A percentile compares a stretch with the other conserved stretches of the same genome.
These are phyloP conservation scores for Neurospora sp. DNA, from an alignment of 495 filamentous ascomycete genomes.

Conservation along the genomic window DNA sequence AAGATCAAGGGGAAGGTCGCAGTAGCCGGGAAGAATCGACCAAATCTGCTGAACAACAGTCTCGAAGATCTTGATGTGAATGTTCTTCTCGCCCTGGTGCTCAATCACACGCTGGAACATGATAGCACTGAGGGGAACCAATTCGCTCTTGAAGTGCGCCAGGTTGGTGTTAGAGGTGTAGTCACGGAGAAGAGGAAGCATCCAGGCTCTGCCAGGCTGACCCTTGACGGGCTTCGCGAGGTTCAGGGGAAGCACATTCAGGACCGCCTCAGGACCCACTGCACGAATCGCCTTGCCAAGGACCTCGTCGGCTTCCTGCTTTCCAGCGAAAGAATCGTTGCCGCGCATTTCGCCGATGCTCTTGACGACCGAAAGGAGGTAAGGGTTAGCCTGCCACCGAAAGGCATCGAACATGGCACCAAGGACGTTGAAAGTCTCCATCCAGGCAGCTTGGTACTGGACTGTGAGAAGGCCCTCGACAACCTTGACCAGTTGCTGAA, in stretches of 20 bases:
- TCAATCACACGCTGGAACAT: conserved; percentile 86
- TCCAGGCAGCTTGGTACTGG: conserved; percentile 90
- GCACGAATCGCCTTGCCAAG: conserved; percentile 75
- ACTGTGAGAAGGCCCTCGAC: conserved; percentile 67
- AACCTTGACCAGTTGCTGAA: conserved; percentile 61
- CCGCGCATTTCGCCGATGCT: conserved; percentile 78
- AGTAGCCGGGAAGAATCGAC: conserved; percentile 91
- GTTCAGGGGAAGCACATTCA: conserved; percentile 76
- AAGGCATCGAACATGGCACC: conserved; percentile 80
- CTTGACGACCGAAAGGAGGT: conserved; percentile 60
- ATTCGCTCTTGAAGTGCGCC: conserved; percentile 69
- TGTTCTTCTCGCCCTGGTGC: conserved; percentile 69
- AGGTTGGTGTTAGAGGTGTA: conserved; percentile 76
- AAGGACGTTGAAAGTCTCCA: conserved; percentile 85
- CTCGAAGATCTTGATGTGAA: conserved; percentile 95
- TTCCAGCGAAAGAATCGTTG: conserved; percentile 83
- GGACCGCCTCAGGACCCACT: conserved; percentile 76
- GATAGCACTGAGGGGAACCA: conserved; percentile 78
- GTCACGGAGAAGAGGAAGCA: conserved; percentile 82
- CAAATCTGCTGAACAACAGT: conserved; percentile 92
- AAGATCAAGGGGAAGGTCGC: conserved; percentile 79
- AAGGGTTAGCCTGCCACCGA: conserved; percentile 70
- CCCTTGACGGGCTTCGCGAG: conserved; percentile 63
- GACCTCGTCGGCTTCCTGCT: conserved; percentile 88
- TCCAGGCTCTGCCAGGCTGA: conserved; percentile 82